Base-by-base conservation (phyloP, 306 rosid species). In the Rosa lucieae region DNA sequence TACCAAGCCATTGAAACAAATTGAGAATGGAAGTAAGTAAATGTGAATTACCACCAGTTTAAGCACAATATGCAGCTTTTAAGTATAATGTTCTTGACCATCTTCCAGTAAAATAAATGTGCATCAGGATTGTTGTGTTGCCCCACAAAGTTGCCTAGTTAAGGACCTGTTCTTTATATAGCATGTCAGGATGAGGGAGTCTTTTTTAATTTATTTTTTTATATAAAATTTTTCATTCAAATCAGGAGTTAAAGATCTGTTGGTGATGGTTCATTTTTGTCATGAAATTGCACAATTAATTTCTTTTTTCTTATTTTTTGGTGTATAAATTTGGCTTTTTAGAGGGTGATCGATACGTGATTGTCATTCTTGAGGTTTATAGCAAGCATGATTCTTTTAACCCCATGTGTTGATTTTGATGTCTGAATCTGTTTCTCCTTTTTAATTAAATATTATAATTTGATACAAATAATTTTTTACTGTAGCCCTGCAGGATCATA, bases 401-500 rank as follows among this genome's bases (percentile, higher is more conserved):
- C 13, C 26, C 48, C 42, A 44, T 72, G 46, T 29, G 49, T 37
- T 74, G 72, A 55, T 76, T 80, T 75, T 55, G 70, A 56, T 13
- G 55, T 68, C 21, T 74, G 32, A 76, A 72, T 46, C 62, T 58
- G n/a, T 70, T 61, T 67, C 48, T 51, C 58, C 59, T 3, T 62
- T 67, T 73, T 32, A 32, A 43, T 40, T 73, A 65, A 79, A 11
- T 46, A 35, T 6, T 75, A 66, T 59, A 58, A 11, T 69, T 78
- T 70, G 78, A 43, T 80, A 80, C 67, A 81, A 79, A 32, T 65
- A 32, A 52, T 55, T 44, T 72, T 59, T 56, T 4, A 72, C 48
- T 84, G 77, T 85, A 93, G 98, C 61, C 90, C 89, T 84, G 92
- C 98, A 76, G 93, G 90, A 81, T 87, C 88, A 79, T 90, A 90